A percentile compares a stretch with the other conserved stretches of the same genome.
Conservation (phyloP, 257 asterid genomes). For the Marsdenia floribunda region DNA sequence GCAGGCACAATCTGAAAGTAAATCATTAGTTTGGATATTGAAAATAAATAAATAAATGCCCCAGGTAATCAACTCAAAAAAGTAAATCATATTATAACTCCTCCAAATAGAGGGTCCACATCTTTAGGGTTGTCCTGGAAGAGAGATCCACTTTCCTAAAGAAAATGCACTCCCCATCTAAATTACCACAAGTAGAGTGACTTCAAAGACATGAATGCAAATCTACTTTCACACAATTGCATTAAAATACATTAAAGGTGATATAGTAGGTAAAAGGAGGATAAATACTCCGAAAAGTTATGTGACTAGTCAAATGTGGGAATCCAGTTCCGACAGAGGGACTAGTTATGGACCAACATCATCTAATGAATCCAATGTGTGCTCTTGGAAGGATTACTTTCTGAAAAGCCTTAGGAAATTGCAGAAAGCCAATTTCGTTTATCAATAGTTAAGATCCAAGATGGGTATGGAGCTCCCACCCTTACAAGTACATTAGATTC, state of each 20-base stretch:
- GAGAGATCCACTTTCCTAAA: not conserved
- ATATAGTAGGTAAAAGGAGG: too few species aligned
- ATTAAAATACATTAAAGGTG: too few species aligned
- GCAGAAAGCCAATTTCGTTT: not conserved
- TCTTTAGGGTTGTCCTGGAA: not conserved
- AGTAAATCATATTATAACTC: not conserved
- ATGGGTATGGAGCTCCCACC: not conserved
- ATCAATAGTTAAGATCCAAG: not conserved
- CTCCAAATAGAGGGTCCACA: not conserved
- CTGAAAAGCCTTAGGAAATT: too few species aligned
- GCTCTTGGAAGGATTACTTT: too few species aligned
- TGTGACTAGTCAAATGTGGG: too few species aligned
- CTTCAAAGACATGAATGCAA: not conserved
- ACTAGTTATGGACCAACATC: too few species aligned
- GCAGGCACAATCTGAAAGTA: constrained; percentile 78
- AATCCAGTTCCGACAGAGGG: too few species aligned
- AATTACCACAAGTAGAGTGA: not conserved
- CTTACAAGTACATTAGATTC: not conserved
- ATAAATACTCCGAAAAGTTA: too few species aligned
- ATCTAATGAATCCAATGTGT: too few species aligned
- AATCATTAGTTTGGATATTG: not conserved
- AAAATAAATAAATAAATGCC: not conserved
- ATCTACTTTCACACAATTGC: not conserved
- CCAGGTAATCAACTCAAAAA: not conserved
- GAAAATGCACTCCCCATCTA: not conserved